Percentiles rank a stretch among this genome's conserved stretches.
These are phyloP conservation scores for Beverwykella pulmonaria DNA, from an alignment of 495 filamentous ascomycete genomes.

Conservation along the genomic window DNA sequence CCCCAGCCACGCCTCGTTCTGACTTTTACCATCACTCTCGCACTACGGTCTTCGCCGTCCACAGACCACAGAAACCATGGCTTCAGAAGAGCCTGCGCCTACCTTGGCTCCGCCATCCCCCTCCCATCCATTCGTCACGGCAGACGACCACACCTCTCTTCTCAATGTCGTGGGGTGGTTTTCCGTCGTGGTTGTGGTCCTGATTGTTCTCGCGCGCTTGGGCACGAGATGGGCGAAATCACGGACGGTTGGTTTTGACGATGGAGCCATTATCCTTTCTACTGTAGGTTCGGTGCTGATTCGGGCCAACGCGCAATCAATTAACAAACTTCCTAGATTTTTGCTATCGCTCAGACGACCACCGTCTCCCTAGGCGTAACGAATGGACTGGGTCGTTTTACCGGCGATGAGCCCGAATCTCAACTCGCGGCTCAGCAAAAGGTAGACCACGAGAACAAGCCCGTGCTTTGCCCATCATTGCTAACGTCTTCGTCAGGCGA, in stretches of 20 bases:
- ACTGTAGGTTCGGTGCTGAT: slow-evolving; percentile 5
- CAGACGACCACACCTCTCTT: slow-evolving; percentile 18
- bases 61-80: neutral
- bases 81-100: neutral
- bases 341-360: slow-evolving; percentile 10
- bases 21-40: neutral
- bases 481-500: slow-evolving; percentile 4
- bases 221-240: slow-evolving; percentile 15
- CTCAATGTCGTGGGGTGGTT: slow-evolving; percentile 24
- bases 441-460: neutral
- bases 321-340: neutral
- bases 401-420: neutral
- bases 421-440: slow-evolving; percentile 18
- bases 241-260: slow-evolving; percentile 10
- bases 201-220: slow-evolving; percentile 21
- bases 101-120: neutral
- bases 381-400: slow-evolving; percentile 8
- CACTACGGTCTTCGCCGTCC: neutral
- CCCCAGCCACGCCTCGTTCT: neutral
- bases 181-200: slow-evolving; percentile 5
- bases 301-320: neutral
- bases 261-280: slow-evolving; percentile 12
- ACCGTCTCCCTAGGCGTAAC: slow-evolving; percentile 13
- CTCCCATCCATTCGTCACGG: slow-evolving; percentile 8
- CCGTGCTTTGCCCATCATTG: neutral